These are phyloP conservation scores for Parachaetomium inaequale DNA, from an alignment of 495 filamentous ascomycete species.

Conservation along the genomic window DNA sequence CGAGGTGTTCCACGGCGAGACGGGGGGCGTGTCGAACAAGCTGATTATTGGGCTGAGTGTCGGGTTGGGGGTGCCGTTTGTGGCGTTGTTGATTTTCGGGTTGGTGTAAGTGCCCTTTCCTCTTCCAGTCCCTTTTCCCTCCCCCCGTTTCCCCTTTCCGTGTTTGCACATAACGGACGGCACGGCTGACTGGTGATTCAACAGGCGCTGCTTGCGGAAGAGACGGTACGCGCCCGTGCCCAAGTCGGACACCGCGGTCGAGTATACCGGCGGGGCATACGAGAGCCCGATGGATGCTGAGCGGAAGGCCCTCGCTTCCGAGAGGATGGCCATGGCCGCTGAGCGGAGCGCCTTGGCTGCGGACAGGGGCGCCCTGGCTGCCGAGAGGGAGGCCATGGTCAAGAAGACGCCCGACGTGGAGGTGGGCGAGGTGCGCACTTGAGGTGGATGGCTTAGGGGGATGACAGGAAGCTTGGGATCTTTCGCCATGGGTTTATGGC, in stretches of 20 bases:
- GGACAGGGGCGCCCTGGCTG: constrained; percentile 5
- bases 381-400: constrained; percentile 5
- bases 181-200: neutral
- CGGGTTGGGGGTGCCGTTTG: constrained; percentile 10
- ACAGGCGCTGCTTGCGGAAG: neutral
- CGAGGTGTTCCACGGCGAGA: neutral
- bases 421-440: neutral
- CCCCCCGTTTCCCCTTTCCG: no score
- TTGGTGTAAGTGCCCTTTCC: constrained; percentile 10
- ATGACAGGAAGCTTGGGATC: no score
- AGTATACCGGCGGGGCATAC: constrained; percentile 6
- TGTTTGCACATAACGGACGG: no score
- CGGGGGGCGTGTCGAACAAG: constrained; percentile 10
- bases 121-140: neutral
- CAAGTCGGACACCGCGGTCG: constrained; percentile 9
- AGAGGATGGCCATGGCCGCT: constrained; percentile 2
- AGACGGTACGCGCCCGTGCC: constrained; percentile 1
- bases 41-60: constrained; percentile 13
- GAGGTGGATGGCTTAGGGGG: neutral
- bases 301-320: constrained; percentile 1
- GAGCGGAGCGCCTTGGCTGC: no score
- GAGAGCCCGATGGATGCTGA: constrained; percentile 7
- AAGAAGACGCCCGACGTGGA: neutral
- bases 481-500: neutral
- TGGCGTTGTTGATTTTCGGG: neutral